Evolutionary conservation across 129 eudicot genomes (phyloP), one percentile per base, ranked within the genome.

Genomic region (Artemisia annua): DNA sequence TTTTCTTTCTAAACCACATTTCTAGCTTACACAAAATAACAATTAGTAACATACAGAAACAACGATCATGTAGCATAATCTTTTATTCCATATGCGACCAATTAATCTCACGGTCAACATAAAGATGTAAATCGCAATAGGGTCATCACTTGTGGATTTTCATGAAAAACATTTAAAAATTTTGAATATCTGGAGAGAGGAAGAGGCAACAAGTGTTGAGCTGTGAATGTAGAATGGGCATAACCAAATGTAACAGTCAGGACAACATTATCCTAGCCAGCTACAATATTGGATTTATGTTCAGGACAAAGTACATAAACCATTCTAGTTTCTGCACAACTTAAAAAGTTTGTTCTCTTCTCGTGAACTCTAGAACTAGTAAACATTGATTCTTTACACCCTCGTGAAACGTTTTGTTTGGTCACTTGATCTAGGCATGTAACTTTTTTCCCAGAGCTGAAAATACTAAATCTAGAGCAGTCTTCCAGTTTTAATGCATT

Each of bases 201-300:
- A 65, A 64, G 9, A 63, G 81, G 73, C 49, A 70, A 65, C 79
- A 79, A 53, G 62, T 71, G 77, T 71, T 28, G 15, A 51, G 48
- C 69, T 57, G 55, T 71, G 43, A 71, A 16, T 44, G 75, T 61
- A 53, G 66, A 49, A 76, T 55, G 51, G 51, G 50, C 48, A 52
- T 55, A 74, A 70, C 65, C 53, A 63, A 79, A 73, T 79, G n/a
- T 24, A 69, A 84, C 73, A 80, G 86, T 73, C 74, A 81, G 76
- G 74, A 51, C 62, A 60, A 62, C 30, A 19, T 56, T 22, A 52
- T 9, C 57, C 57, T 61, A 61, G 20, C 11, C 62, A 61, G 86
- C 75, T 83, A 46, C 66, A 50, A 48, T n/a, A 52, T 87, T 79
- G 89, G 78, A 82, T 43, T 79, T 66, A 67, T 82, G 84, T 69